Conservation (phyloP, 2,329 filamentous ascomycete genomes). For the Aureobasidium sp. region DNA sequence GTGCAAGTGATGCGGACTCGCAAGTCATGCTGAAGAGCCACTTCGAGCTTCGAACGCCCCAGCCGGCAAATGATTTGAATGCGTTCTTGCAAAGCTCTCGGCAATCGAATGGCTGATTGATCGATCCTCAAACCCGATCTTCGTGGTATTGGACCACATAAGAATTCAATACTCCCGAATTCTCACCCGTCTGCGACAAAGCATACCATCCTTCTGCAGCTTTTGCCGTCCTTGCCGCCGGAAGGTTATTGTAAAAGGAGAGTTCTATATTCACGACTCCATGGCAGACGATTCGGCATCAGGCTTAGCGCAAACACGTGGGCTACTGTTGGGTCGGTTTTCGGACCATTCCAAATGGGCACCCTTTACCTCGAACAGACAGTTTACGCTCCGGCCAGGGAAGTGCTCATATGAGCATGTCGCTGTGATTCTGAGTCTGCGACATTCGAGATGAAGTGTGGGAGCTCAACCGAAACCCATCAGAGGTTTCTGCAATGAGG, state of each 20-base stretch:
- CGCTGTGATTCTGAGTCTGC: background rate
- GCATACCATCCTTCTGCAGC: too few species aligned
- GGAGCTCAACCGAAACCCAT: background rate
- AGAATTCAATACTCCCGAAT: background rate
- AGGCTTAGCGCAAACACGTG: background rate
- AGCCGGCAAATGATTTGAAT: background rate
- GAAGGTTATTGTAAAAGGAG: background rate
- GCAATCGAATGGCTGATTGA: background rate
- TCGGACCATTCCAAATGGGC: conserved; percentile 1
- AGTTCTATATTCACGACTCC: background rate
- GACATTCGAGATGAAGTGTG: background rate
- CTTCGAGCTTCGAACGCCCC: background rate
- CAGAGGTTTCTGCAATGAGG: background rate
- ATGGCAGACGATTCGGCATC: background rate
- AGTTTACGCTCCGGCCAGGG: background rate
- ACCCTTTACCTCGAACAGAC: background rate
- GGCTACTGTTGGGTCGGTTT: background rate
- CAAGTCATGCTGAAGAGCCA: background rate
- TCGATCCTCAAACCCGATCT: background rate
- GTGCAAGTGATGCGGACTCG: background rate
- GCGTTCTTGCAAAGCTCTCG: background rate
- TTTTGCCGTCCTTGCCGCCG: background rate
- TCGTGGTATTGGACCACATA: background rate
- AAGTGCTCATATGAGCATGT: background rate
- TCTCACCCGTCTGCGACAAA: background rate